These are phyloP conservation scores for Rosa hybrid DNA, from an alignment of 331 rosid genomes.

Conservation along the genomic window DNA sequence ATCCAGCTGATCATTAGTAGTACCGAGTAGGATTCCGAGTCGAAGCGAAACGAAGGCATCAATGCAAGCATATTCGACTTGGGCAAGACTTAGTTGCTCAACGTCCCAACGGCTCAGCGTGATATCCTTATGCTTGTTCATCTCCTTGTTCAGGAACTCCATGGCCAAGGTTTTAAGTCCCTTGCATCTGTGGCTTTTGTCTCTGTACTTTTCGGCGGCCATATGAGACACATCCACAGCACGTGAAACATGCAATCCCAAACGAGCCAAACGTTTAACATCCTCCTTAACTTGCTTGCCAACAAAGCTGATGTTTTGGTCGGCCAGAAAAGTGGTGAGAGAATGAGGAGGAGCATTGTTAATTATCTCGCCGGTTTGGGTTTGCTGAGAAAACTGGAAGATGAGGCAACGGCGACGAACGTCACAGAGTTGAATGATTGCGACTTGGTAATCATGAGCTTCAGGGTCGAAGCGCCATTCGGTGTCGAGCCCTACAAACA, in stretches of 20 bases:
- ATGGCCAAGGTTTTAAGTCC: too few species aligned
- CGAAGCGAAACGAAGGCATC: slow-evolving; percentile 10
- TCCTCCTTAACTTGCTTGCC: slow-evolving; percentile 5
- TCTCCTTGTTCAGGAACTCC: background rate
- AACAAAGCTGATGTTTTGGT: background rate
- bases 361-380: too few species aligned
- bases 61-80: slow-evolving; percentile 9
- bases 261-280: background rate
- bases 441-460: background rate
- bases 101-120: slow-evolving; percentile 8
- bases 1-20: too few species aligned
- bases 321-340: background rate
- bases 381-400: slow-evolving; percentile 1
- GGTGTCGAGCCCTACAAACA: slow-evolving; percentile 12
- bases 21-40: background rate
- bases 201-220: too few species aligned
- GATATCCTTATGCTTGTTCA: slow-evolving; percentile 8
- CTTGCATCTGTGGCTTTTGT: too few species aligned
- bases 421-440: slow-evolving; percentile 13
- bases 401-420: background rate
- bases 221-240: background rate
- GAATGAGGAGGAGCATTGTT: too few species aligned
- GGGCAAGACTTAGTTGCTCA: background rate
- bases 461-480: background rate
- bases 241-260: background rate